Conservation (phyloP, 768 basidiomycete genomes). For the Boletus reticulatus region DNA sequence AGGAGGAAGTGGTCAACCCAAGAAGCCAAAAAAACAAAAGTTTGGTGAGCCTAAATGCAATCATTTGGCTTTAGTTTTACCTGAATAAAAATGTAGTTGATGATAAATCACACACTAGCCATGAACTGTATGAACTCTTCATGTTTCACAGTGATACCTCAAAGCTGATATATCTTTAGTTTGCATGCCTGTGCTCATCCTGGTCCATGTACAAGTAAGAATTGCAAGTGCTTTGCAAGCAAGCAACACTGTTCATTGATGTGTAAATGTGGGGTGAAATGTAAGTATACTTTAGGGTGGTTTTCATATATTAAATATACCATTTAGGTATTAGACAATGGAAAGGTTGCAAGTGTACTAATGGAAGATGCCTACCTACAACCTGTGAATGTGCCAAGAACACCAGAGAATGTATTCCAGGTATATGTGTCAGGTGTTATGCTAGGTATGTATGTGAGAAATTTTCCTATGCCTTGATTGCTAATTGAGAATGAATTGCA, state of each 20-base stretch:
- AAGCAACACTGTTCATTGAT: conserved; percentile 44
- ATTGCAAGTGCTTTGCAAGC: conserved; percentile 41
- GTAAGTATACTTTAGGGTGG: conserved; percentile 26
- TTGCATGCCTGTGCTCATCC: conserved; percentile 43
- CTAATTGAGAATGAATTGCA: conserved; percentile 1
- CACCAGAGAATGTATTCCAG: conserved; percentile 52
- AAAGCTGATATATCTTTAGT: conserved; percentile 15
- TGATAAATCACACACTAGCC: not conserved
- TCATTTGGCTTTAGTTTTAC: not conserved
- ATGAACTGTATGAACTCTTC: conserved; percentile 13
- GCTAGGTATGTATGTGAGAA: conserved; percentile 38
- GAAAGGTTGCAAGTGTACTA: conserved; percentile 9
- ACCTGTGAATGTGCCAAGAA: conserved; percentile 38
- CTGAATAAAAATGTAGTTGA: conserved; percentile 15
- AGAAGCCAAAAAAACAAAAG: not conserved
- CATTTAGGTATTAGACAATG: conserved; percentile 15
- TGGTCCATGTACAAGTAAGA: conserved; percentile 42
- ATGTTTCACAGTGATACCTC: not conserved
- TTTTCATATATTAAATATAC: not conserved
- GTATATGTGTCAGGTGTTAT: conserved; percentile 44
- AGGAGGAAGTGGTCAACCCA: not conserved
- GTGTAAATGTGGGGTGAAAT: conserved; percentile 45
- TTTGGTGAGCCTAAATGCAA: conserved; percentile 16
- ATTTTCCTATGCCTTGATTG: not conserved
- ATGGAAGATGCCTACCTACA: conserved; percentile 28